Evolutionary conservation across 768 basidiomycete species (phyloP), one percentile per base, ranked within the genome.

Genomic region (Mrakia hoshinonis): DNA sequence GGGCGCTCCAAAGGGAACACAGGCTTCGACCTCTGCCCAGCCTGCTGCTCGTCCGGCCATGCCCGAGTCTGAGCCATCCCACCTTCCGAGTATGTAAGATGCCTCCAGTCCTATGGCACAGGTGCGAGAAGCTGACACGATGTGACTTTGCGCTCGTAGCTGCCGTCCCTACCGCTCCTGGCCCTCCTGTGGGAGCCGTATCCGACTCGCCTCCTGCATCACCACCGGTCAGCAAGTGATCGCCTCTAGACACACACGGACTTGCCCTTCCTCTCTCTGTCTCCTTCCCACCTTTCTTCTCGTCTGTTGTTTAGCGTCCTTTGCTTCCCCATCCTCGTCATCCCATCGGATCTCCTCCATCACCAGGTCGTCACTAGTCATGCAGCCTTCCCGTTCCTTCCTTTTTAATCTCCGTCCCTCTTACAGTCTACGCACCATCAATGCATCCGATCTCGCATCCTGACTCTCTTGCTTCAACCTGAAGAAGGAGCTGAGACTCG

Each of bases 91-190:
- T 54, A 22, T n/a, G 36, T 39, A 2, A n/a, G n/a, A n/a, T n/a
- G n/a, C n/a, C n/a, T n/a, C n/a, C n/a, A n/a, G n/a, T n/a, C n/a
- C n/a, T n/a, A n/a, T n/a, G n/a, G n/a, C n/a, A n/a, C n/a, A n/a
- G n/a, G n/a, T n/a, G n/a, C n/a, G n/a, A n/a, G n/a, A n/a, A n/a
- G n/a, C n/a, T n/a, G n/a, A n/a, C n/a, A n/a, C n/a, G n/a, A n/a
- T n/a, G n/a, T n/a, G n/a, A n/a, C n/a, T 26, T 10, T 22, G 29
- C 55, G 12, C 38, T 22, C 39, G 12, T 31, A 54, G 51, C n/a
- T 38, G 70, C 70, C 13, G 29, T 64, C 39, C 61, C 61, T 6
- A 71, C 70, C 11, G 63, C 70, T 13, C 70, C 70, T 20, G 70
- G 70, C 2, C 70, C 70, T 20, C 70, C 70, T 3, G 20, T 64